Evolutionary conservation across 176 grass and related monocot genomes (phyloP), one percentile per base, ranked within the genome.

Genomic region (Puya raimondii): DNA sequence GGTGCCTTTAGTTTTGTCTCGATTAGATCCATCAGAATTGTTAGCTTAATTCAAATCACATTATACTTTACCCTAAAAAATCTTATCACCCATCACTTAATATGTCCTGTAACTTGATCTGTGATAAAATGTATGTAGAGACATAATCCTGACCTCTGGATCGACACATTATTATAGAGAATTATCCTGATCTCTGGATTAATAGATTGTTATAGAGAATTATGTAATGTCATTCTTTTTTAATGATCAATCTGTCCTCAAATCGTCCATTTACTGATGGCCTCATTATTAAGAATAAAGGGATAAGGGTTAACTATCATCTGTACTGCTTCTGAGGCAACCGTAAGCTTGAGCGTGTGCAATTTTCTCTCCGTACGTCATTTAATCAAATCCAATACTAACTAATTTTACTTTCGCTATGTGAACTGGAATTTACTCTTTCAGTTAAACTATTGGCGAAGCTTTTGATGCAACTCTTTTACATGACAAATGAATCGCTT

Each of bases 361-460:
- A 71, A 74, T 74, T 33, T 9, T 65, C 52, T 63, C n/a, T 56
- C 14, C 21, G 2, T 12, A 65, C 49, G 20, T 23, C 14, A 47
- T 50, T 50, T 23, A 10, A 71, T 53, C 33, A 20, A 72, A n/a
- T 53, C 16, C 25, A 20, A 53, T 42, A 42, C 33, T 42, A 16
- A 53, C 76, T 65, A 64, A 64, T 48, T 68, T 72, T 42, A 57
- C 56, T 33, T 4, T 64, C 72, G 53, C 27, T 69, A 14, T 49
- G 2, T 12, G 20, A 79, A 65, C 17, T 49, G 66, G 7, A 22
- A 50, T 81, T 10, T 10, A 22, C 2, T 22, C 56, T 61, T 61
- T 22, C 56, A 61, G 56, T 20, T 61, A 61, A 61, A 61, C 14
- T 61, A 61, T 61, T 2, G 9, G 56, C 10, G 14, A 61, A 20